Conservation (phyloP, 352 stramenopile species). For the Phytophthora tentaculata region DNA sequence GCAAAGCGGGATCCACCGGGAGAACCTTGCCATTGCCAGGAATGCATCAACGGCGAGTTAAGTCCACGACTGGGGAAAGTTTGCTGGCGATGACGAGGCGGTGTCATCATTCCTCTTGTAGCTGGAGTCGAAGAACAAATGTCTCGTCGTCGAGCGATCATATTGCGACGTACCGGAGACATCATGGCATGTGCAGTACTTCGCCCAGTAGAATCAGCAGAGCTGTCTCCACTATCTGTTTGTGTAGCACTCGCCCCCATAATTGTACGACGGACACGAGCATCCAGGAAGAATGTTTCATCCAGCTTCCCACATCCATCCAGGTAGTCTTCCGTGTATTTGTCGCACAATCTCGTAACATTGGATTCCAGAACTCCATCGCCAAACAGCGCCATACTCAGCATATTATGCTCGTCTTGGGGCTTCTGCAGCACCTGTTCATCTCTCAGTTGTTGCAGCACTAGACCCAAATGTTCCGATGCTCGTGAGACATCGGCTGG, state of each 20-base stretch:
- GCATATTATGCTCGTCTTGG: constrained; percentile 1
- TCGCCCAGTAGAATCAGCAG: constrained; percentile 28
- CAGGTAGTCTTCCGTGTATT: constrained; percentile 59
- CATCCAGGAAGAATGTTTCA: constrained; percentile 62
- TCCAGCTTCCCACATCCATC: constrained; percentile 60
- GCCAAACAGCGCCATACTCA: constrained; percentile 43
- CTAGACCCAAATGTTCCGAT: constrained; percentile 43
- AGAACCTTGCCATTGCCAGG: constrained; percentile 80
- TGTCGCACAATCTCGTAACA: constrained; percentile 36
- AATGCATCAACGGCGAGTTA: constrained; percentile 42
- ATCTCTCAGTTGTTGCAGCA: constrained; percentile 47
- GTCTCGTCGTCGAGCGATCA: constrained; percentile 43
- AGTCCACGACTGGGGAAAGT: constrained; percentile 21
- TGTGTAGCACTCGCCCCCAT: constrained; percentile 32
- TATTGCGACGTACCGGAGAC: constrained; percentile 46
- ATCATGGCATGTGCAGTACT: constrained; percentile 31
- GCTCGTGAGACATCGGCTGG: constrained; percentile 48
- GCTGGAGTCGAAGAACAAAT: constrained; percentile 15
- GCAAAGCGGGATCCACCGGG: constrained; percentile 28
- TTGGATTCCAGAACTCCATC: constrained; percentile 51
- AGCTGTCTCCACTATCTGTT: constrained; percentile 17
- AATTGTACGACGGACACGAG: constrained; percentile 35
- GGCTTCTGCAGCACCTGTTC: constrained; percentile 31
- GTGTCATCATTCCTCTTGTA: constrained; percentile 43
- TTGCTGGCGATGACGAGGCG: constrained; percentile 40